phyloP scores from a whole-genome alignment of 805 yeast genomes.

The Myxozyma mucilagina region DNA sequence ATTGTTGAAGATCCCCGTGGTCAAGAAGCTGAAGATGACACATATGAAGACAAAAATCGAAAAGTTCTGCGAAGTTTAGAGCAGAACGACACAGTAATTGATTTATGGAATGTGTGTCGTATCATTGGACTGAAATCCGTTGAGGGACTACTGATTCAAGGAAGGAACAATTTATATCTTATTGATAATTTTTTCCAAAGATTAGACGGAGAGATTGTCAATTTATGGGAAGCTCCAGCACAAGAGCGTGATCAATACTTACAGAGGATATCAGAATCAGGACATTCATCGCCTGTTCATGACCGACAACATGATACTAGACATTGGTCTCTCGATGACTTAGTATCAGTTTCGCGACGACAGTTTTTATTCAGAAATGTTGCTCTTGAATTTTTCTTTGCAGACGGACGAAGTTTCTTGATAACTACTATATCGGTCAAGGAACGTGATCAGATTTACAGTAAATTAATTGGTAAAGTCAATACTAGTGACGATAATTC shows the following conservation, averaged over 20 bases:
- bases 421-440: constrained; percentile 59
- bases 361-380: constrained; percentile 77
- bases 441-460: constrained; percentile 58
- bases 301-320: constrained; percentile 30
- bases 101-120: constrained; percentile 72
- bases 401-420: constrained; percentile 68
- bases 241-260: constrained; percentile 67
- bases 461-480: constrained; percentile 51
- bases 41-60: constrained; percentile 63
- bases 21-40: constrained; percentile 34
- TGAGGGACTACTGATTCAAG: constrained; percentile 74
- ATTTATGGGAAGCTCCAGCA: constrained; percentile 63
- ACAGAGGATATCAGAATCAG: constrained; percentile 55
- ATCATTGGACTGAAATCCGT: constrained; percentile 73
- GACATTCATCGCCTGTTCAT: constrained; percentile 26
- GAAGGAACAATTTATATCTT: constrained; percentile 63
- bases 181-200: constrained; percentile 66
- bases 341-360: constrained; percentile 68
- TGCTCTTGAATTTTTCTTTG: constrained; percentile 75
- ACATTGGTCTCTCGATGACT: constrained; percentile 58
- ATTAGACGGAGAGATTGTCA: constrained; percentile 57
- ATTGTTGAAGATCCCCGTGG: constrained; percentile 35
- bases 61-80: constrained; percentile 68
- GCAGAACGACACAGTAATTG: constrained; percentile 69
- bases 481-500: constrained; percentile 40